Base-by-base conservation (phyloP, 2,329 filamentous ascomycete species). In the Colletotrichum eremochloae region DNA sequence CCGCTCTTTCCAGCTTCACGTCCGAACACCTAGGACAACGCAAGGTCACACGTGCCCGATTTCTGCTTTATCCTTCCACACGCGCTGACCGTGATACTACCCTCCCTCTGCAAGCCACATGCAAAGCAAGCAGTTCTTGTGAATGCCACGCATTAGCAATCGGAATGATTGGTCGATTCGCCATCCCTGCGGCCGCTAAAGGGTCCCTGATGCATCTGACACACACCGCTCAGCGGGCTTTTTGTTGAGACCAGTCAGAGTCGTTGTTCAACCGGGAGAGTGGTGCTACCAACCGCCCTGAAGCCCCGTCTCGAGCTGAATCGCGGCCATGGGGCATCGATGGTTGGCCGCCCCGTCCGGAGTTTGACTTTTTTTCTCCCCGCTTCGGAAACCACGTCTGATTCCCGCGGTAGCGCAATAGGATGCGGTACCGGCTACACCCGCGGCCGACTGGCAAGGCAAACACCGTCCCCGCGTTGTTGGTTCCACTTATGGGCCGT, bases 31-130 rank as follows among this genome's bases (percentile, higher is more conserved):
- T 24, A 24, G 55, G 31, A 52, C 62, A 57, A 42, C 31, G 29
- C 62, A 63, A 46, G 18, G 20, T 63, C 48, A 61, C 67, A 73
- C 55, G 71, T 73, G 68, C 71, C 68, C 53, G 40, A 31, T 57
- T 58, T 62, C 62, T 71, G 29, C 50, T 67, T 67, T 38, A 67
- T 57, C 24, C 71, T 71, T 50, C 63, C 57, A 71, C 68, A 50
- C 57, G 50, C 56, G 31, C 56, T 67, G 62, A n/a, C 44, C 46
- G 31, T 40, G 68, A 71, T 72, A 48, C 58, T 57, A 72, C 68
- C 69, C 52, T 66, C 50, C 64, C 42, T 29, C 55, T 73, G 72
- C 72, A 74, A 74, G 72, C 72, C 65, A 74, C 56, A 71, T 74
- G 65, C 64, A 74, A 56, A 63, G 29, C 46, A 33, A 69, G 29